phyloP scores from a whole-genome alignment of 495 filamentous ascomycete species.

The Amniculicola lignicola region DNA sequence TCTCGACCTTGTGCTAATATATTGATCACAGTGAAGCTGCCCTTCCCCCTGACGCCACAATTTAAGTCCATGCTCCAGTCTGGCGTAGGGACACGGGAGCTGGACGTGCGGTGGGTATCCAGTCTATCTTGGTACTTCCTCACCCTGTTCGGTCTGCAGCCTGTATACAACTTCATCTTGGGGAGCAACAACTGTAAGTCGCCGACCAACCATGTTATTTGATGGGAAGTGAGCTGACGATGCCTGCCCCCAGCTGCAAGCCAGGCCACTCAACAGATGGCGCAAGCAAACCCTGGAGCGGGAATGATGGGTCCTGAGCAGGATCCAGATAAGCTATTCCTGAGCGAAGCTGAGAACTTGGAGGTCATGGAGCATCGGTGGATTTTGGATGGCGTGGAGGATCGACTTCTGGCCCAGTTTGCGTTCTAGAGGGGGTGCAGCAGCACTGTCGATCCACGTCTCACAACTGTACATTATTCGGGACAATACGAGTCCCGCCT shows the following conservation, averaged over 20 bases:
- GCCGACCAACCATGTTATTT: neutral
- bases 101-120: conserved; percentile 97
- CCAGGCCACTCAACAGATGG: conserved; percentile 94
- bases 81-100: conserved; percentile 88
- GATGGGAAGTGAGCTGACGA: conserved; percentile 26
- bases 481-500: neutral
- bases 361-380: conserved; percentile 92
- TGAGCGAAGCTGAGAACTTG: conserved; percentile 87
- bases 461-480: no score
- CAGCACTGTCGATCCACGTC: no score
- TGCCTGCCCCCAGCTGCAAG: conserved; percentile 63
- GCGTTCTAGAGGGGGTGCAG: conserved; percentile 11
- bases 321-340: conserved; percentile 91
- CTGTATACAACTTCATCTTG: conserved; percentile 95
- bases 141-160: conserved; percentile 91
- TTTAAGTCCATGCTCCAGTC: conserved; percentile 99
- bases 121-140: conserved; percentile 98
- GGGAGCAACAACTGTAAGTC: conserved; percentile 88
- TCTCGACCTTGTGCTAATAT: conserved; percentile 26
- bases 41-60: conserved; percentile 93
- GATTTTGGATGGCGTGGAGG: conserved; percentile 81
- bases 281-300: conserved; percentile 67
- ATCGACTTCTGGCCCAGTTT: conserved; percentile 60
- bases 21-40: conserved; percentile 75
- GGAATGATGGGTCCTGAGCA: conserved; percentile 78